Evolutionary conservation across 345 rosid species (phyloP).

Genomic region (Euphorbia peplus): DNA sequence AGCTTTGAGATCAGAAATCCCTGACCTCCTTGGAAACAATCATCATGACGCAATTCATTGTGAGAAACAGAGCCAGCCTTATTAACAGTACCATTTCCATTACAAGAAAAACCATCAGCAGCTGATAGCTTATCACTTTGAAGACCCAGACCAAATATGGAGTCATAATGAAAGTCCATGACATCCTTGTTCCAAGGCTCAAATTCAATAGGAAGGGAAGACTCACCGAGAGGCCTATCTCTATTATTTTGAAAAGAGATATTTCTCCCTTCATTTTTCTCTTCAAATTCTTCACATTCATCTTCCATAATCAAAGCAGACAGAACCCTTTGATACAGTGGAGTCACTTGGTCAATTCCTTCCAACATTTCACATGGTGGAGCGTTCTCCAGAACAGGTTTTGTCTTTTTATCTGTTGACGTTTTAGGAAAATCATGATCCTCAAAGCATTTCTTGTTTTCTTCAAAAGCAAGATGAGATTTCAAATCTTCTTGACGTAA

Average conservation of each 20-base stretch:
- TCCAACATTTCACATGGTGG: conserved; percentile 24
- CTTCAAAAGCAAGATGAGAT: conserved; percentile 25
- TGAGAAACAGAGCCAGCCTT: conserved; percentile 13
- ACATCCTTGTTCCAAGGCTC: conserved; percentile 29
- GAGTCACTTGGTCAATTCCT: conserved; percentile 28
- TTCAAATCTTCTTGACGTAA: conserved; percentile 25
- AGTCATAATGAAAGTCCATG: conserved; percentile 28
- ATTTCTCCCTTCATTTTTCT: conserved; percentile 30
- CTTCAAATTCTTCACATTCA: conserved; percentile 39
- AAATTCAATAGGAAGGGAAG: conserved; percentile 14
- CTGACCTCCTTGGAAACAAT: conserved; percentile 24
- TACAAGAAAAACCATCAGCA: conserved; percentile 24
- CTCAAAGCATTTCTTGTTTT: conserved; percentile 22
- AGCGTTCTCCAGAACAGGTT: conserved; percentile 19
- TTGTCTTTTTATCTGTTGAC: conserved; percentile 9
- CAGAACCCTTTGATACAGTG: conserved; percentile 55
- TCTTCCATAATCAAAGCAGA: conserved; percentile 55
- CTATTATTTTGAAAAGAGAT: conserved; percentile 20
- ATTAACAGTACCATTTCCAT: conserved; percentile 22
- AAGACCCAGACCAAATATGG: conserved; percentile 25
- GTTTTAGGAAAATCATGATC: conserved; percentile 20
- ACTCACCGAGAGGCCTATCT: conserved; percentile 24
- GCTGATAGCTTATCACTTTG: conserved; percentile 27
- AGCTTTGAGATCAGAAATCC: conserved; percentile 20
- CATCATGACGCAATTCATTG: conserved; percentile 13